Percentiles rank a stretch among this genome's conserved stretches.
phyloP scores from a whole-genome alignment of 345 rosid species.

The Microthlaspi erraticum region DNA sequence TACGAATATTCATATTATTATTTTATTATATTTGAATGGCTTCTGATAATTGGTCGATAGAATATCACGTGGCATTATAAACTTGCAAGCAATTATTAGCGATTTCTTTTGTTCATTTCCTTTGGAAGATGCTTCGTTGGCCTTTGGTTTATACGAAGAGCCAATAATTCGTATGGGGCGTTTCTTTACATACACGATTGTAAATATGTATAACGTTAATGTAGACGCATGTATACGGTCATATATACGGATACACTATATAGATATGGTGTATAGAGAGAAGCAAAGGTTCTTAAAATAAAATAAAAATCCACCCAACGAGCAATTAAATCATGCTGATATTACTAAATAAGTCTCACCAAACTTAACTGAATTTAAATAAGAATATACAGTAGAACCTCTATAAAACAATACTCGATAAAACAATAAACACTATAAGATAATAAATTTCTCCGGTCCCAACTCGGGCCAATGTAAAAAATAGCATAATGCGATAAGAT shows the following conservation, averaged over 20 bases:
- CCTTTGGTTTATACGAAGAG: constrained; percentile 41
- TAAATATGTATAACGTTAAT: background rate
- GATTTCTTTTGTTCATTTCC: background rate
- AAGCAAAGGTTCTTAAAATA: background rate
- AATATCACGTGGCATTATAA: constrained; percentile 38
- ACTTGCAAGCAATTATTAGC: constrained; percentile 35
- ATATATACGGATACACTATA: too few species aligned
- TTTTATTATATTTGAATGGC: constrained; percentile 26
- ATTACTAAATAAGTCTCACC: background rate
- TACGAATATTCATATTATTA: constrained; percentile 17
- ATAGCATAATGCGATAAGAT: too few species aligned
- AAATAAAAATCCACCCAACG: background rate
- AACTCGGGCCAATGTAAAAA: too few species aligned
- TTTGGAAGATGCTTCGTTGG: constrained; percentile 40
- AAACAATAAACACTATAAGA: too few species aligned
- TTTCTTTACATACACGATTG: constrained; percentile 18
- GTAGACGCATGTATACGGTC: background rate
- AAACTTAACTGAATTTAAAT: background rate
- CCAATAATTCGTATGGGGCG: constrained; percentile 31
- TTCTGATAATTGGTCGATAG: background rate
- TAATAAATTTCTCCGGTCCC: too few species aligned
- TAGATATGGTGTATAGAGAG: background rate
- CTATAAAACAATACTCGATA: too few species aligned
- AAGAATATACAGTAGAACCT: too few species aligned
- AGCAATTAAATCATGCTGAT: constrained; percentile 18